A percentile compares a stretch with the other conserved stretches of the same genome.
Conservation (phyloP, 2,329 filamentous ascomycete species). For the Penicillium sumatraense region DNA sequence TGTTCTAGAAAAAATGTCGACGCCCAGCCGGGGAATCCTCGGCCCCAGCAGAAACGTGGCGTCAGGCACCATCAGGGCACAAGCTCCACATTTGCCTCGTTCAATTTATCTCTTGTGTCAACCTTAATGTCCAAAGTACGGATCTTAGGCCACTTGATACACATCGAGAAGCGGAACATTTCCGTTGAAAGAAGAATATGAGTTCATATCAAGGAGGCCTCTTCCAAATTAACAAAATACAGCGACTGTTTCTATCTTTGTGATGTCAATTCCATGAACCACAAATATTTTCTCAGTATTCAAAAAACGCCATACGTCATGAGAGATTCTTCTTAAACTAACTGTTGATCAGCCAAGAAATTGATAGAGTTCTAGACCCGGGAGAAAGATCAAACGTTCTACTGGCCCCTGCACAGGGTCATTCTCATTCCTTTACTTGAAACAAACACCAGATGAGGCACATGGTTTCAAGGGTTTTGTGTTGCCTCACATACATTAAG, state of each 20-base stretch:
- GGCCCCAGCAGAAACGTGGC: background rate
- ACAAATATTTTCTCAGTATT: too few relatives aligned
- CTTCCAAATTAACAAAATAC: too few relatives aligned
- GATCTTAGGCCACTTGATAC: background rate
- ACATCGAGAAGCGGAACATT: background rate
- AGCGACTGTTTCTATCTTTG: too few relatives aligned
- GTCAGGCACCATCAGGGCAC: background rate
- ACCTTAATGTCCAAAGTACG: background rate
- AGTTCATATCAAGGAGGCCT: too few relatives aligned
- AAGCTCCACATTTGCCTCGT: background rate
- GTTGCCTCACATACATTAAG: background rate
- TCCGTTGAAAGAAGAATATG: background rate
- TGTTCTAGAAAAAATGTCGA: background rate
- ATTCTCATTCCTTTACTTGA: too few relatives aligned
- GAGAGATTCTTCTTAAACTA: too few relatives aligned
- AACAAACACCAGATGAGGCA: too few relatives aligned
- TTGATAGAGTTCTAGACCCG: background rate
- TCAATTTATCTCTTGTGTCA: background rate
- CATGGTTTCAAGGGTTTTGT: background rate
- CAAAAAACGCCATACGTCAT: too few relatives aligned
- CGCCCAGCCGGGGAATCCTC: background rate
- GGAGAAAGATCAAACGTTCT: background rate
- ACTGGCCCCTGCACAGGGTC: background rate
- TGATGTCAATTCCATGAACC: too few relatives aligned
- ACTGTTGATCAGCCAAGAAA: background rate